Percentiles rank a stretch among this genome's conserved stretches.
Conservation (phyloP, 2,329 filamentous ascomycete genomes). For the Colletotrichum sidae region DNA sequence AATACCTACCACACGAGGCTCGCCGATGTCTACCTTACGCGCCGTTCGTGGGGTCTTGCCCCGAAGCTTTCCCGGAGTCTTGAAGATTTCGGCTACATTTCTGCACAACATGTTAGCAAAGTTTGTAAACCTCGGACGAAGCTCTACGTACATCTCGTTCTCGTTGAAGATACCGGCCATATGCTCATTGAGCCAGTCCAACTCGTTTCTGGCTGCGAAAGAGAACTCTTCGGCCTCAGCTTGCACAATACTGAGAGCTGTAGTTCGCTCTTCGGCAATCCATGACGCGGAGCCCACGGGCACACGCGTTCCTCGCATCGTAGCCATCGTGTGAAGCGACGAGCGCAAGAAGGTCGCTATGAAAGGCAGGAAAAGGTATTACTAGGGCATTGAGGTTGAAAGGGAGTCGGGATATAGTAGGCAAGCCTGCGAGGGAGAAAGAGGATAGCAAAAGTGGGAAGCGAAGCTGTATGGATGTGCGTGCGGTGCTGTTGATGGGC, state of each 20-base stretch:
- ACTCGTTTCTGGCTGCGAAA: constrained; percentile 90
- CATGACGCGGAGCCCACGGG: constrained; percentile 86
- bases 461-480: constrained; percentile 33
- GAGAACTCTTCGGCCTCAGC: constrained; percentile 93
- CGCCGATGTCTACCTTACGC: constrained; percentile 68
- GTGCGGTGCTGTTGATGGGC: constrained; percentile 35
- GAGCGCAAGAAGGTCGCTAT: constrained; percentile 34
- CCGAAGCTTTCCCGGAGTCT: constrained; percentile 86
- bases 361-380: constrained; percentile 26
- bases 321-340: constrained; percentile 42
- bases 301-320: constrained; percentile 68
- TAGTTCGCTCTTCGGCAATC: constrained; percentile 86
- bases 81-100: constrained; percentile 95
- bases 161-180: constrained; percentile 94
- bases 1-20: constrained; percentile 72
- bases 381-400: constrained; percentile 37
- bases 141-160: constrained; percentile 79
- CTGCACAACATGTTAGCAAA: constrained; percentile 57
- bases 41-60: constrained; percentile 83
- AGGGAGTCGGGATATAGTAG: constrained; percentile 22
- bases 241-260: constrained; percentile 79
- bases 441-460: constrained; percentile 39
- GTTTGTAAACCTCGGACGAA: constrained; percentile 30
- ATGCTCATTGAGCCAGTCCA: constrained; percentile 99
- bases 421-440: constrained; percentile 24